These are phyloP conservation scores for Penicillium aurantiogriseum DNA, from an alignment of 2,329 filamentous ascomycete genomes.

Conservation along the genomic window DNA sequence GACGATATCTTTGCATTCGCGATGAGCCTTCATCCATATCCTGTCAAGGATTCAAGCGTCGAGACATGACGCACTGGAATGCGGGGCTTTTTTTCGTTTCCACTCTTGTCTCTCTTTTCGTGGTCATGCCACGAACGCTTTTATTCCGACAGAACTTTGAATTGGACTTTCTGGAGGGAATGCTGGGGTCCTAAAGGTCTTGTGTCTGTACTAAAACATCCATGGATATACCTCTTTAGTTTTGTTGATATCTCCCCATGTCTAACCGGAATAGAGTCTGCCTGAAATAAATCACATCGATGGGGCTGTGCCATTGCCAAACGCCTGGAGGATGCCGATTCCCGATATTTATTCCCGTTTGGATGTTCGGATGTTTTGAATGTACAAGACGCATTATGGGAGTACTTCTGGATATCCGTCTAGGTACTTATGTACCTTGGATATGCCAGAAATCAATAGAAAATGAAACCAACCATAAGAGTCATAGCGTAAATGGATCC, in stretches of 20 bases:
- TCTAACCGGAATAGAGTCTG: not conserved
- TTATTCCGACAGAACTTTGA: not conserved
- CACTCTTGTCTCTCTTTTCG: constrained; percentile 1
- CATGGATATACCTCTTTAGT: not conserved
- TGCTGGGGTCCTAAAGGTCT: not conserved
- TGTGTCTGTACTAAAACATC: not conserved
- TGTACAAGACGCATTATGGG: not conserved
- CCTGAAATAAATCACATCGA: not conserved
- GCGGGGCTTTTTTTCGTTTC: constrained; percentile 10
- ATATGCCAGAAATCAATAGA: not conserved
- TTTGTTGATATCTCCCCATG: not conserved
- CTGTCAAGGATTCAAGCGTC: not conserved
- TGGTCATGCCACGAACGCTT: not conserved
- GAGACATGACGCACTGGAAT: constrained; percentile 10
- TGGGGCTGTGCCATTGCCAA: constrained; percentile 19
- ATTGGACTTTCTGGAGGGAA: not conserved
- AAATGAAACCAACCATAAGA: not conserved
- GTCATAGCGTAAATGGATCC: not conserved
- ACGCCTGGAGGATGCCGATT: not conserved
- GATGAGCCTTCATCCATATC: not conserved
- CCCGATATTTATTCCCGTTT: not conserved
- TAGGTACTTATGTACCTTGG: not conserved
- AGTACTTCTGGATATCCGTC: not conserved
- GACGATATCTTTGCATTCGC: not conserved
- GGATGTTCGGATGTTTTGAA: not conserved